Evolutionary conservation across 768 basidiomycete genomes (phyloP), one percentile per base, ranked within the genome.

Genomic region (Pleurotus pulmonarius): DNA sequence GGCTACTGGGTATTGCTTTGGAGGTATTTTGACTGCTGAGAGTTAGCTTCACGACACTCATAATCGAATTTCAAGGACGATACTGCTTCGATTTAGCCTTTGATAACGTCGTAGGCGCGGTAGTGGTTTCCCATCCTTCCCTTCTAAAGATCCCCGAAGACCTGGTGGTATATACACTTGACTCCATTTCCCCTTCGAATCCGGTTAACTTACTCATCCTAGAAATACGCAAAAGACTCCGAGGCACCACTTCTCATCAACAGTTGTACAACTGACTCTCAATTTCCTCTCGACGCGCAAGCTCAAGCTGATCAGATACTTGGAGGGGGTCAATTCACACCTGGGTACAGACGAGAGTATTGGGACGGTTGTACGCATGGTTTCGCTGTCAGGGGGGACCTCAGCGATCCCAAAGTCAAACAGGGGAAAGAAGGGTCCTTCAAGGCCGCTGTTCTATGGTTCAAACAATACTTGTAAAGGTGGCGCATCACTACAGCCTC

Each of bases 1-100:
- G 0, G 82, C 83, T 0, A 79, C 80, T 4, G 87, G 86, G 3
- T 90, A 84, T 73, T 92, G 90, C 73, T 84, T 80, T 55, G 86
- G 86, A 59, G 87, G 82, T 78, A 52, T 38, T 40, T 55, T 34
- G 9, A 11, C 29, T 11, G 29, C 29, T 34, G 9, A 9, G 29
- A 34, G 40, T n/a, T 24, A 24, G 20, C 41, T 15, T 22, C 44
- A 22, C 4, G n/a, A 9, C 29, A 16, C 12, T 6, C 15, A 12
- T 48, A 11, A 49, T 38, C 6, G 3, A 16, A 13, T 12, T 11
- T 13, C 22, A 41, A 22, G 82, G 68, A 11, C 81, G 83, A 51
- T 82, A 82, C 55, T 77, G 75, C 41, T 84, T 87, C 72, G 78
- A 88, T 62, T 76, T 87, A 52, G 83, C 83, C 2, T 80, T 85